Percentiles rank a stretch among this genome's conserved stretches.
phyloP scores from a whole-genome alignment of 139 green algal species.

The Asterochloris erici region DNA sequence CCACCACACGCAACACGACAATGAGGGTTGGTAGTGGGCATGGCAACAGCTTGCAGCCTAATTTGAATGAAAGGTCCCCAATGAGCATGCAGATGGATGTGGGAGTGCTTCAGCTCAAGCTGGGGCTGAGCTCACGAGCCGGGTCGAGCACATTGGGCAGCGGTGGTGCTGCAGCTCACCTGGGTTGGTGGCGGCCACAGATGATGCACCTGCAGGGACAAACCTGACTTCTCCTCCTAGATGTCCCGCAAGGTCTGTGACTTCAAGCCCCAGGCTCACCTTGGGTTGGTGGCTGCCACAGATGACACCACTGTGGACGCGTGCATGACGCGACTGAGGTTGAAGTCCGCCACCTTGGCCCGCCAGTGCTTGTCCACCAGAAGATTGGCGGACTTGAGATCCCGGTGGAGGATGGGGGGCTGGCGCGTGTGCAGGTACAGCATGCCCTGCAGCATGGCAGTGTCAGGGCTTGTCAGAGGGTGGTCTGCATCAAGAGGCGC shows the following conservation, averaged over 20 bases:
- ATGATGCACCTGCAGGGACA: too few species aligned
- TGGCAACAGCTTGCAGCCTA: too few species aligned
- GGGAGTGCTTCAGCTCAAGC: too few species aligned
- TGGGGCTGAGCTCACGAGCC: too few species aligned
- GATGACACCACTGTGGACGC: conserved; percentile 13
- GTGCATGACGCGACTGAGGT: conserved; percentile 54
- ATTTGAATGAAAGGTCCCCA: too few species aligned
- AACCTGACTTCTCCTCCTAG: too few species aligned
- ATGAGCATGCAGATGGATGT: too few species aligned
- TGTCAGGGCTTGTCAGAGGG: too few species aligned
- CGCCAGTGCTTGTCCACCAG: conserved; percentile 56
- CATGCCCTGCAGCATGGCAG: conserved; percentile 34
- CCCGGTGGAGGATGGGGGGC: conserved; percentile 54
- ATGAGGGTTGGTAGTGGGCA: too few species aligned
- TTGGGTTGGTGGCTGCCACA: conserved; percentile 25
- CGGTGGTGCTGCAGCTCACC: background rate
- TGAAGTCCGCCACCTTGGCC: conserved; percentile 58
- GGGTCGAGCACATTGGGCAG: background rate
- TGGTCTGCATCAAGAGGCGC: too few species aligned
- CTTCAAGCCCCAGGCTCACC: background rate
- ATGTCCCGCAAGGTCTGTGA: background rate
- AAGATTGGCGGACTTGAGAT: conserved; percentile 58
- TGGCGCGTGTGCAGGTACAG: conserved; percentile 48
- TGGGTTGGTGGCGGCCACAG: background rate
- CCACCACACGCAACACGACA: too few species aligned